Percentiles rank a stretch among this genome's conserved stretches.
Conservation (phyloP, 306 rosid genomes). For the Crotalaria pallida region DNA sequence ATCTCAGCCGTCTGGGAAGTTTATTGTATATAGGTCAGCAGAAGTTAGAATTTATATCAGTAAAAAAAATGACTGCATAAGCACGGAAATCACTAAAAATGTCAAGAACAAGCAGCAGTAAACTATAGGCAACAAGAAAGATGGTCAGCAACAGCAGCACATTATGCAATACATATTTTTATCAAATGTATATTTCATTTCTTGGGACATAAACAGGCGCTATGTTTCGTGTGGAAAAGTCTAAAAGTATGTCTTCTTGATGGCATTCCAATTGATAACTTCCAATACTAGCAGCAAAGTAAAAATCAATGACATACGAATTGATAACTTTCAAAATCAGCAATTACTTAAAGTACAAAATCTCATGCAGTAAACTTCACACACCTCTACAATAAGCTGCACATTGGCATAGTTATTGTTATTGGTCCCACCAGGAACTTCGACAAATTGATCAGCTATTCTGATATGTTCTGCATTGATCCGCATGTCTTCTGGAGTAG, state of each 20-base stretch:
- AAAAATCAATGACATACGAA: not conserved
- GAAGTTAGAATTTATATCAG: not conserved
- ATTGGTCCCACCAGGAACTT: conserved; percentile 99
- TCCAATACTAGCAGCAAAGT: not conserved
- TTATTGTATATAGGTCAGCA: conserved; percentile 17
- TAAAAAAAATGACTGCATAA: conserved; percentile 6
- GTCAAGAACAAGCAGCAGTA: not conserved
- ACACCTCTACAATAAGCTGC: conserved; percentile 93
- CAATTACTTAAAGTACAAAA: conserved; percentile 9
- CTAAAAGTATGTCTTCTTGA: not conserved
- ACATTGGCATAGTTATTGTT: conserved; percentile 99
- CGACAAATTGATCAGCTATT: conserved; percentile 98
- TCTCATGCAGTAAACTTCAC: conserved; percentile 22
- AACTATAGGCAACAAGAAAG: conserved; percentile 19
- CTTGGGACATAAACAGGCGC: not conserved
- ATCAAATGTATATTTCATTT: conserved; percentile 7
- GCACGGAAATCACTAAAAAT: not conserved
- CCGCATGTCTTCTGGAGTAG: conserved; percentile 99
- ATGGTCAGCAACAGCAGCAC: conserved; percentile 3
- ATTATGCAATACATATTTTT: not conserved
- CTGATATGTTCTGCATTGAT: conserved; percentile 99
- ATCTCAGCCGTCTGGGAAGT: conserved; percentile 82
- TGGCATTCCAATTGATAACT: not conserved
- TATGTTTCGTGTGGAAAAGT: not conserved
- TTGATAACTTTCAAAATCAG: not conserved